These are phyloP conservation scores for Chaetomiaceae sp. DNA, from an alignment of 2,329 filamentous ascomycete species.

Conservation along the genomic window DNA sequence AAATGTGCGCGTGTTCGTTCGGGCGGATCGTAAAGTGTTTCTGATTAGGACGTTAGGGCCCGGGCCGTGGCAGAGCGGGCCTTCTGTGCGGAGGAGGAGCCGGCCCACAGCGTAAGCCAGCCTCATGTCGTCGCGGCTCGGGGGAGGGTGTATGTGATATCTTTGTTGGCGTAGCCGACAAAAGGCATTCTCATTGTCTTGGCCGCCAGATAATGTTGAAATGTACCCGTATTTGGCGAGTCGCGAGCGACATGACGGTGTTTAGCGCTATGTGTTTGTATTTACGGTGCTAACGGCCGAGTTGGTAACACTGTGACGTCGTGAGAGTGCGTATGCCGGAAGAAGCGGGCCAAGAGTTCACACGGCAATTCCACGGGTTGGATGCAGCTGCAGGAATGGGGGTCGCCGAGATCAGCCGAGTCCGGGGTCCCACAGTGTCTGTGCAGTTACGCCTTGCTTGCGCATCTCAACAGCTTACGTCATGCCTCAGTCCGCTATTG, in stretches of 20 bases:
- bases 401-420: constrained; percentile 12
- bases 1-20: constrained; percentile 3
- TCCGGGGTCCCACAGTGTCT: too few relatives aligned
- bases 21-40: background rate
- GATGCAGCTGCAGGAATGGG: constrained; percentile 1
- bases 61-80: constrained; percentile 4
- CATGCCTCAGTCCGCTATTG: too few relatives aligned
- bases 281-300: background rate
- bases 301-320: constrained; percentile 20
- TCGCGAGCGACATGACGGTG: constrained; percentile 17
- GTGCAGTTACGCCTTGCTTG: too few relatives aligned
- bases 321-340: constrained; percentile 12
- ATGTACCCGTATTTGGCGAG: background rate
- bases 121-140: constrained; percentile 24
- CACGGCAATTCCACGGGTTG: background rate
- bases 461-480: too few relatives aligned
- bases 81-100: constrained; percentile 20
- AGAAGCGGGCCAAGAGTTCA: constrained; percentile 2
- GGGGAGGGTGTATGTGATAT: constrained; percentile 1
- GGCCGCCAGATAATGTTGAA: background rate
- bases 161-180: constrained; percentile 1
- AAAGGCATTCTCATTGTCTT: constrained; percentile 18
- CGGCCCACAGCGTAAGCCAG: constrained; percentile 21
- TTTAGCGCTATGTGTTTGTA: background rate
- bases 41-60: background rate